These are phyloP conservation scores for Pseudozyma sp. DNA, from an alignment of 1,284 basidiomycete species.

Conservation along the genomic window DNA sequence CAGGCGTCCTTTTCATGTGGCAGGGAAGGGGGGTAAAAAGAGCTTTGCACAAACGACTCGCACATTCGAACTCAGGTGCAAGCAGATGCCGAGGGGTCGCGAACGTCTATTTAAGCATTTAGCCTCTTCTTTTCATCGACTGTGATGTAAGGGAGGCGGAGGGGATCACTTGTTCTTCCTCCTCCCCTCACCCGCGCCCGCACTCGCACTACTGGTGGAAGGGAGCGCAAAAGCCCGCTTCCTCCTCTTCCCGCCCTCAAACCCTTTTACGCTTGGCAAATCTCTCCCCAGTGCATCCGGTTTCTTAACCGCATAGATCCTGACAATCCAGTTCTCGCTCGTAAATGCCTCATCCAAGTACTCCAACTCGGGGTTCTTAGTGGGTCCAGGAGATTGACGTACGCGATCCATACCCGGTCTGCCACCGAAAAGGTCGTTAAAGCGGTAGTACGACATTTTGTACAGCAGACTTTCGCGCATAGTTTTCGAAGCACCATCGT, in stretches of 20 bases:
- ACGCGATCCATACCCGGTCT: slow-evolving; percentile 62
- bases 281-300: slow-evolving; percentile 91
- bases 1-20: no score
- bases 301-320: slow-evolving; percentile 96
- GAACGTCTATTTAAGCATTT: no score
- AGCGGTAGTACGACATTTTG: slow-evolving; percentile 69
- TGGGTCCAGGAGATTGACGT: slow-evolving; percentile 50
- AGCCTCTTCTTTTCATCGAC: no score
- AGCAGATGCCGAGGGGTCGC: no score
- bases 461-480: slow-evolving; percentile 95
- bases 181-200: neutral
- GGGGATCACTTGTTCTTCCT: slow-evolving; percentile 12
- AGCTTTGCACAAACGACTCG: no score
- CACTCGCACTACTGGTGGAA: neutral
- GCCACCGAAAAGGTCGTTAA: slow-evolving; percentile 70
- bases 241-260: slow-evolving; percentile 87
- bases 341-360: slow-evolving; percentile 68
- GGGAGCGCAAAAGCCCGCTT: slow-evolving; percentile 41
- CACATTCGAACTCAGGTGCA: no score
- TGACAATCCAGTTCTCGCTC: slow-evolving; percentile 70
- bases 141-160: neutral
- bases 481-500: slow-evolving; percentile 84
- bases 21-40: no score
- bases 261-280: slow-evolving; percentile 77
- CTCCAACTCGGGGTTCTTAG: slow-evolving; percentile 55